phyloP scores from a whole-genome alignment of 768 basidiomycete species.

The Pleurotus platypus region DNA sequence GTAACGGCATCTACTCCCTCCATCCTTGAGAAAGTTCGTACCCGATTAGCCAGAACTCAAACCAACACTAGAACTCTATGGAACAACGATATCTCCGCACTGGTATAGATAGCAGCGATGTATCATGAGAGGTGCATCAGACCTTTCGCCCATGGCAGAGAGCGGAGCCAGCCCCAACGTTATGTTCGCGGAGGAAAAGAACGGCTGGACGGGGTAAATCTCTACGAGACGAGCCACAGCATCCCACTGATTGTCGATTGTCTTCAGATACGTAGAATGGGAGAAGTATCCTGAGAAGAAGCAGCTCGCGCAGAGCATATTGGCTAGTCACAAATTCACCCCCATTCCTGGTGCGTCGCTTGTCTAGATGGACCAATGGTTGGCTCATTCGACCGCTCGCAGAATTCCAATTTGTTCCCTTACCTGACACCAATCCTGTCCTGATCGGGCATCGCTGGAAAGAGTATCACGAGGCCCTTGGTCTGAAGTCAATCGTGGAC shows the following conservation, averaged over 20 bases:
- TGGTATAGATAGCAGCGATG: background rate
- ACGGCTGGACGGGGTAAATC: constrained; percentile 35
- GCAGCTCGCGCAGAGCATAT: constrained; percentile 32
- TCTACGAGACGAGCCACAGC: background rate
- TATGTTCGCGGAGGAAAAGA: constrained; percentile 33
- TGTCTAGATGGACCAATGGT: background rate
- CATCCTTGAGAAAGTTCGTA: background rate
- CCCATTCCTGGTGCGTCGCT: constrained; percentile 31
- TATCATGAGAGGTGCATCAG: background rate
- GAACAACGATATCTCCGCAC: background rate
- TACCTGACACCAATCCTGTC: constrained; percentile 48
- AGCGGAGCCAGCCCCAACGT: background rate
- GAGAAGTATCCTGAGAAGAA: constrained; percentile 43
- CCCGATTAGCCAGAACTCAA: background rate
- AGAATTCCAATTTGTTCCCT: constrained; percentile 47
- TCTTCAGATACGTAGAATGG: constrained; percentile 45
- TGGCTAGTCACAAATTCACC: constrained; percentile 35
- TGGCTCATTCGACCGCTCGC: background rate
- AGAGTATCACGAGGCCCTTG: constrained; percentile 48
- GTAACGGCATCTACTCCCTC: background rate
- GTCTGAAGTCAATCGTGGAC: constrained; percentile 41
- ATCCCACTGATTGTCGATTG: too few species aligned
- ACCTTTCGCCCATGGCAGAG: background rate
- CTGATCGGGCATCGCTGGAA: constrained; percentile 50
- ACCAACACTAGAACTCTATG: background rate